Base-by-base conservation (phyloP, 306 rosid species). In the Quercus bicolor region DNA sequence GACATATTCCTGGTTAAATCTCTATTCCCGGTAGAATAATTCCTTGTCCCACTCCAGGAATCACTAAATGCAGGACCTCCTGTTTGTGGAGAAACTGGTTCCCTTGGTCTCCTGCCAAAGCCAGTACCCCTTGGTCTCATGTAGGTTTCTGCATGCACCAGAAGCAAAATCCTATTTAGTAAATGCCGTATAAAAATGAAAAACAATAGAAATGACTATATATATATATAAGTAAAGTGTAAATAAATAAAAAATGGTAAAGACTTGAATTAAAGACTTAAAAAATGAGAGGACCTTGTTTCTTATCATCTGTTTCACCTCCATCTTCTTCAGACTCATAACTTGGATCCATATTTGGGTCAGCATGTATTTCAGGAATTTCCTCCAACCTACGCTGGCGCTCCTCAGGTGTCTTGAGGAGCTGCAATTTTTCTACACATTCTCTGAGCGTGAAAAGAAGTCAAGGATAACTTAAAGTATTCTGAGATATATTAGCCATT, bases 281-380 rank as follows among this genome's bases (percentile, higher is more conserved):
- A 37, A 29, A 4, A 43, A 26, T 72, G 53, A 77, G 62, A 71
- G 54, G 31, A 90, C 91, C 94, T 87, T 81, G 90, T 91, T 84
- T 85, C 85, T 85, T 89, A 77, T 90, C 90, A 83, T 85, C 90
- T 74, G 87, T 78, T 84, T 91, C 95, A 29, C 87, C 95, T 84
- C 86, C 97, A 64, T 93, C 99, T 76, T 92, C 97, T 78, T 96
- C 99, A 6, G 99, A 96, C 83, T 90, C 97, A 72, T 91, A 87
- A 87, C 87, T 93, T 33, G 99, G 99, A 88, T 96, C 97, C 99
- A 96, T 96, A 33, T 93, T 90, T 34, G 99, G 98, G 87, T 96
- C 99, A 6, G 84, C 90, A 43, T 90, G 99, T 78, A 96, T 93
- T 84, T 89, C 94, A 53, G 97, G 89, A 77, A 92, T 84, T 80